phyloP scores from a whole-genome alignment of 2,329 filamentous ascomycete genomes.

The Botryosphaeria dothidea region DNA sequence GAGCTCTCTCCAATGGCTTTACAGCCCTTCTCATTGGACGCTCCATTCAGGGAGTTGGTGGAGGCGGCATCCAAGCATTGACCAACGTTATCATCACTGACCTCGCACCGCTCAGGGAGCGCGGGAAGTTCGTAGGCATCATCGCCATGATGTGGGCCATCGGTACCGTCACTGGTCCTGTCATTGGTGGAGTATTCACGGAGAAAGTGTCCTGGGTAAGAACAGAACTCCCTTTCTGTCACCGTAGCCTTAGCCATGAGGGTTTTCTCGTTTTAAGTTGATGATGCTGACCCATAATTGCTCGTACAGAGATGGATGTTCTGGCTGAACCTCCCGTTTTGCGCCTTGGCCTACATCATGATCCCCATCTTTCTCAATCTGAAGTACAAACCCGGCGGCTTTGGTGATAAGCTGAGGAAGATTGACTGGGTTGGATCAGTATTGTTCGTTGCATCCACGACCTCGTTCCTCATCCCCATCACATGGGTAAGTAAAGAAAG shows the following conservation, averaged over 20 bases:
- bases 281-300: background rate
- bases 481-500: conserved; percentile 44
- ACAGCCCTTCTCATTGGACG: conserved; percentile 47
- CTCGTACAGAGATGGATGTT: conserved; percentile 38
- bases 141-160: conserved; percentile 30
- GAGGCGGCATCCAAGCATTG: conserved; percentile 52
- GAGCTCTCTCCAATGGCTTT: conserved; percentile 44
- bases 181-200: conserved; percentile 33
- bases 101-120: conserved; percentile 23
- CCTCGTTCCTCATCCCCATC: conserved; percentile 57
- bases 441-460: conserved; percentile 58
- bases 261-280: background rate
- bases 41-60: conserved; percentile 53
- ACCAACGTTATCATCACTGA: conserved; percentile 28
- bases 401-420: conserved; percentile 47
- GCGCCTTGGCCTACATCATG: conserved; percentile 31
- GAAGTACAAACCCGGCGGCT: conserved; percentile 27
- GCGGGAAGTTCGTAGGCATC: conserved; percentile 26
- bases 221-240: background rate
- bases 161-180: conserved; percentile 35
- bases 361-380: conserved; percentile 47
- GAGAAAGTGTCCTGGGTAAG: conserved; percentile 26
- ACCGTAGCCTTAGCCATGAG: background rate
- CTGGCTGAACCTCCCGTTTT: conserved; percentile 42
- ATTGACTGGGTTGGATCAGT: conserved; percentile 63